A percentile compares a stretch with the other conserved stretches of the same genome.
Conservation (phyloP, 345 rosid species). For the Bretschneidera sinensis region DNA sequence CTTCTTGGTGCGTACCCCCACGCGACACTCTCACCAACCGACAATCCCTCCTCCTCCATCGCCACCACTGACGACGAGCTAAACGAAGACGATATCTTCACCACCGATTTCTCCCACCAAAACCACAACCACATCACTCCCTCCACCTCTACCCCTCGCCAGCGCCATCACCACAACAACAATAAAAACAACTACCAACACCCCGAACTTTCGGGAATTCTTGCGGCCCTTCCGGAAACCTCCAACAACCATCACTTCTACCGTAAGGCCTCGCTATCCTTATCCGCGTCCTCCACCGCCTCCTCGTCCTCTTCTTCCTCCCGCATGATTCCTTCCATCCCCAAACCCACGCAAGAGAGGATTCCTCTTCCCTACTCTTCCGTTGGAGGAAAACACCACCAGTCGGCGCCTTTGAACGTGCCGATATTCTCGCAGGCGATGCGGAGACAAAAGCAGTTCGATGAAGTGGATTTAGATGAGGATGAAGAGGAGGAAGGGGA, state of each 20-base stretch:
- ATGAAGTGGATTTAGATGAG: slow-evolving; percentile 36
- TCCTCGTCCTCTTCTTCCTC: slow-evolving; percentile 38
- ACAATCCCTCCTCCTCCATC: slow-evolving; percentile 16
- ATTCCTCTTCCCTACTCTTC: slow-evolving; percentile 20
- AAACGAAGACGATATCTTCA: slow-evolving; percentile 62
- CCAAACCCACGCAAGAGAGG: slow-evolving; percentile 69
- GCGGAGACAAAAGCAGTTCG: slow-evolving; percentile 44
- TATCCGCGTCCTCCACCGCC: slow-evolving; percentile 32
- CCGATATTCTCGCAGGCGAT: slow-evolving; percentile 38
- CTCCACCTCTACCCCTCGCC: slow-evolving; percentile 11
- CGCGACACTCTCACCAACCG: slow-evolving; percentile 14
- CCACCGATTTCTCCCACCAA: slow-evolving; percentile 46
- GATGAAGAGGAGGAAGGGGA: slow-evolving; percentile 45
- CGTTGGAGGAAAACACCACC: slow-evolving; percentile 38
- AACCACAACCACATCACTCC: slow-evolving; percentile 15
- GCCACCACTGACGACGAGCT: slow-evolving; percentile 46
- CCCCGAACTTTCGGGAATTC: slow-evolving; percentile 65
- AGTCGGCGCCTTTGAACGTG: slow-evolving; percentile 79
- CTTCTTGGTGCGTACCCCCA: slow-evolving; percentile 30
- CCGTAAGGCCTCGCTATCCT: slow-evolving; percentile 46
- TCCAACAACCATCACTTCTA: slow-evolving; percentile 37
- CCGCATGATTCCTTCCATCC: slow-evolving; percentile 55
- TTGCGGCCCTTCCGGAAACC: slow-evolving; percentile 63
- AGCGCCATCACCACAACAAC: slow-evolving; percentile 18
- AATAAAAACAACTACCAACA: slow-evolving; percentile 32